These are phyloP conservation scores for Nymphaea thermarum DNA, from an alignment of 164 flowering plant genomes.

Conservation along the genomic window DNA sequence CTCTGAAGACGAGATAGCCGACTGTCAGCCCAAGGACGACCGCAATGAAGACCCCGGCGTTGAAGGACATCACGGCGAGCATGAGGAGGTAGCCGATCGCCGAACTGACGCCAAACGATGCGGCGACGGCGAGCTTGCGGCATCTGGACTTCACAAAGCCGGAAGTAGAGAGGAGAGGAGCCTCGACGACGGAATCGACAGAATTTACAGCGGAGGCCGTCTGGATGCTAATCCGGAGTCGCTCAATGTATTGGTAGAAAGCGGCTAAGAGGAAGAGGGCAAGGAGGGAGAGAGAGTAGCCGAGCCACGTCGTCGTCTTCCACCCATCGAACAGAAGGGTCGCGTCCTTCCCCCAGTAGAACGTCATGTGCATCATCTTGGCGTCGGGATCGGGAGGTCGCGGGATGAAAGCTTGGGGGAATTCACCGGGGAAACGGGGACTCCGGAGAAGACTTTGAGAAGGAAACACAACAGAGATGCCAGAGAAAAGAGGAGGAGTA, in stretches of 20 bases:
- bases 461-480: no score
- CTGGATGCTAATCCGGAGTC: constrained; percentile 33
- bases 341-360: constrained; percentile 69
- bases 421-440: no score
- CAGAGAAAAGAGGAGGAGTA: no score
- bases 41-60: constrained; percentile 62
- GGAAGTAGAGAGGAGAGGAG: constrained; percentile 12
- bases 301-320: constrained; percentile 51
- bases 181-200: background rate
- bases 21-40: constrained; percentile 47
- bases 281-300: constrained; percentile 45
- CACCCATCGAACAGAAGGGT: constrained; percentile 65
- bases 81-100: constrained; percentile 65
- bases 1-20: constrained; percentile 44
- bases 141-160: constrained; percentile 3
- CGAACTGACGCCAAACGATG: constrained; percentile 46
- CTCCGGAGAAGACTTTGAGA: no score
- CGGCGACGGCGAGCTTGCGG: constrained; percentile 13
- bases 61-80: constrained; percentile 77
- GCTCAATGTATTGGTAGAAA: constrained; percentile 84
- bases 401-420: background rate
- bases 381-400: background rate
- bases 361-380: constrained; percentile 98
- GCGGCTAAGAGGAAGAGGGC: constrained; percentile 49
- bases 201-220: constrained; percentile 7